Percentiles rank a stretch among this genome's conserved stretches.
Evolutionary conservation across 768 basidiomycete species (phyloP).

Genomic region (Tremella mesenterica): DNA sequence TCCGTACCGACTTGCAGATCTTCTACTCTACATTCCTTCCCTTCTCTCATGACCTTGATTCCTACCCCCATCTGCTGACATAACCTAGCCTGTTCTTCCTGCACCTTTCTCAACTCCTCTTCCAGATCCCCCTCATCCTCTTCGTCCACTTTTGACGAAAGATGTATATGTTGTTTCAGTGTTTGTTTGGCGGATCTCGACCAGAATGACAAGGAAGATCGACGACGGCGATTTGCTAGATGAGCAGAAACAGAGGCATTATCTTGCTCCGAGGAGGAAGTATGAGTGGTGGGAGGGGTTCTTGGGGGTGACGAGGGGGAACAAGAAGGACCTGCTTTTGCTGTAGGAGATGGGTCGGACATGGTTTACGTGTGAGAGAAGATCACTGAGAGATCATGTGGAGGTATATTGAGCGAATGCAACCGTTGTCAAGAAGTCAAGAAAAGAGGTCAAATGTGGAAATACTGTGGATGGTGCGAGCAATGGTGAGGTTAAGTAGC

Average conservation of each 20-base stretch:
- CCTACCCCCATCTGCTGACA: constrained; percentile 5
- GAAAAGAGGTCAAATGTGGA: too few relatives aligned
- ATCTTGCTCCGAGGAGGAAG: constrained; percentile 2
- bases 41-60: constrained; percentile 8
- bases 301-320: not conserved
- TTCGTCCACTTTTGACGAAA: not conserved
- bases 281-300: not conserved
- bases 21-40: constrained; percentile 6
- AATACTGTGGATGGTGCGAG: too few relatives aligned
- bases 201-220: constrained; percentile 2
- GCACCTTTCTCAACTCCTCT: constrained; percentile 6
- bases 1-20: constrained; percentile 9
- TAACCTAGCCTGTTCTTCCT: constrained; percentile 6
- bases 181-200: not conserved
- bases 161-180: not conserved
- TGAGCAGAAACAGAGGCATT: constrained; percentile 9
- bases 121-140: constrained; percentile 4
- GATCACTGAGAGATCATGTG: too few relatives aligned
- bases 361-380: too few relatives aligned
- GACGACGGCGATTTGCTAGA: constrained; percentile 8
- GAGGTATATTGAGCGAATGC: too few relatives aligned
- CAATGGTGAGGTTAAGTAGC: too few relatives aligned
- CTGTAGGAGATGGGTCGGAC: too few relatives aligned
- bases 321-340: not conserved
- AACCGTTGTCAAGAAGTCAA: too few relatives aligned